These are phyloP conservation scores for Tolypocladium amazonense DNA, from an alignment of 2,329 filamentous ascomycete genomes.

Conservation along the genomic window DNA sequence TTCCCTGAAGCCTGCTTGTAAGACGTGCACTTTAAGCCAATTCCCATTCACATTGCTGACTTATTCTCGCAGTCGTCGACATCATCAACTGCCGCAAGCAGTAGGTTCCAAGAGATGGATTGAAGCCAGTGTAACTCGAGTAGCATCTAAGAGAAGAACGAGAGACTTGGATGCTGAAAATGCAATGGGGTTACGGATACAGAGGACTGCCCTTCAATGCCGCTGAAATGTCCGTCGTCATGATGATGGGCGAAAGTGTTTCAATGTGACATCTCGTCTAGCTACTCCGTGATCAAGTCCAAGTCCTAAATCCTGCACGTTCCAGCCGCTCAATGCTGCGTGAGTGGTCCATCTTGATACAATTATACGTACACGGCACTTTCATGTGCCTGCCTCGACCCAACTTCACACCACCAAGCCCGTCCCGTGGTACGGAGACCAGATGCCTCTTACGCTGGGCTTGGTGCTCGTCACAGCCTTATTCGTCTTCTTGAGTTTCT, in stretches of 20 bases:
- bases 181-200: background rate
- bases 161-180: background rate
- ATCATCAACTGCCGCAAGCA: conserved; percentile 46
- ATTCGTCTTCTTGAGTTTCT: conserved; percentile 55
- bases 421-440: conserved; percentile 59
- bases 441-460: conserved; percentile 57
- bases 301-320: conserved; percentile 4
- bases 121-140: background rate
- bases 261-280: background rate
- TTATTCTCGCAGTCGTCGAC: conserved; percentile 35
- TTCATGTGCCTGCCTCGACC: background rate
- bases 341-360: conserved; percentile 12
- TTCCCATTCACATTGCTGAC: background rate
- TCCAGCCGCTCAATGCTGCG: conserved; percentile 17
- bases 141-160: background rate
- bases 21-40: conserved; percentile 25
- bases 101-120: conserved; percentile 18
- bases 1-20: conserved; percentile 91
- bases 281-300: background rate
- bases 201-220: background rate
- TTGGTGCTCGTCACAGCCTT: conserved; percentile 56
- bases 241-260: background rate
- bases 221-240: background rate
- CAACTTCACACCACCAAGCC: conserved; percentile 38
- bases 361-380: conserved; percentile 10